Evolutionary conservation across 179 eudicot genomes (phyloP).

Genomic region (Amaranthus tricolor): DNA sequence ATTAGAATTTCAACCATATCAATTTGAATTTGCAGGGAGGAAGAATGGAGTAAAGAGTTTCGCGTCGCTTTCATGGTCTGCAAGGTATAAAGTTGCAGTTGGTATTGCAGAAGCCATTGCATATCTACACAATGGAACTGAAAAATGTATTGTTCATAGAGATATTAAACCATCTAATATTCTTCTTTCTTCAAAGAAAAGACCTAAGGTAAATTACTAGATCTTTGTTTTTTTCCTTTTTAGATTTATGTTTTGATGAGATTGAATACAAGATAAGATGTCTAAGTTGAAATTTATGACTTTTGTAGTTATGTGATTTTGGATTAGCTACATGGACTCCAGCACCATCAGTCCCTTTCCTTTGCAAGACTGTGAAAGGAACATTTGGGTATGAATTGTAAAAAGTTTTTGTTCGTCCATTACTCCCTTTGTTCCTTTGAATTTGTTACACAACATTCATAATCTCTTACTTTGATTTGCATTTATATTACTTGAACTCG

Average conservation of each 20-base stretch:
- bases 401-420: not conserved
- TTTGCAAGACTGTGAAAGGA: constrained; percentile 97
- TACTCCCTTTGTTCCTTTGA: too few species aligned
- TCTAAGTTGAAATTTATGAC: constrained; percentile 25
- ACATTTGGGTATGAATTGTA: constrained; percentile 78
- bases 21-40: constrained; percentile 43
- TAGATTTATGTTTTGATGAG: constrained; percentile 7
- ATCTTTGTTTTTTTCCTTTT: not conserved
- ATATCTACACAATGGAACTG: constrained; percentile 82
- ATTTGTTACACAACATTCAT: too few species aligned
- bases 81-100: constrained; percentile 80
- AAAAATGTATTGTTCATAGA: constrained; percentile 92
- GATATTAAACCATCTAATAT: constrained; percentile 98
- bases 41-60: constrained; percentile 63
- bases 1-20: not conserved
- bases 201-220: constrained; percentile 61
- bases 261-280: not conserved
- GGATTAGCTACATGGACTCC: constrained; percentile 98
- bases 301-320: constrained; percentile 78
- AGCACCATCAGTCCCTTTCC: constrained; percentile 88
- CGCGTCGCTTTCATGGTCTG: constrained; percentile 80
- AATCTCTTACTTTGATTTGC: too few species aligned
- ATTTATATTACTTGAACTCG: too few species aligned
- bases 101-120: constrained; percentile 89
- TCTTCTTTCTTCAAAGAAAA: constrained; percentile 77